Evolutionary conservation across 2,329 filamentous ascomycete genomes (phyloP).

Genomic region (Aspergillus sp.): DNA sequence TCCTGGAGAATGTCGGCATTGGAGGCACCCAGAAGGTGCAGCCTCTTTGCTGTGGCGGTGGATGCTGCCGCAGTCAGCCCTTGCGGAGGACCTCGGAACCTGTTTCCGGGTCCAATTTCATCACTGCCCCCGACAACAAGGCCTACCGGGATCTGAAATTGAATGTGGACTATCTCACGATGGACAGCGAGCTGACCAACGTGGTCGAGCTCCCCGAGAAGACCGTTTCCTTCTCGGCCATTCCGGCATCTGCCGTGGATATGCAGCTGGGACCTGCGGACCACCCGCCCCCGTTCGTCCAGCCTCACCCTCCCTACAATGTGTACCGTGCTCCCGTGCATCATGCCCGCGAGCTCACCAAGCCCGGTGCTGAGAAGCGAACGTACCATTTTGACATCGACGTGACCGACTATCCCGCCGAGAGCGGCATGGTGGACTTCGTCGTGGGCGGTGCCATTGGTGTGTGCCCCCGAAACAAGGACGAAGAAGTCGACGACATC

Average conservation of each 20-base stretch:
- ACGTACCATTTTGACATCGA: slow-evolving; percentile 98
- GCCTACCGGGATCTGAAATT: slow-evolving; percentile 79
- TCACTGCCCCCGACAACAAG: slow-evolving; percentile 71
- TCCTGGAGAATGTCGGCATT: slow-evolving; percentile 55
- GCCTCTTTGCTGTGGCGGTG: slow-evolving; percentile 64
- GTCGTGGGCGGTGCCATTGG: slow-evolving; percentile 95
- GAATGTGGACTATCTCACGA: slow-evolving; percentile 70
- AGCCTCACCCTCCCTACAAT: slow-evolving; percentile 89
- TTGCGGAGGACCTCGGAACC: slow-evolving; percentile 46
- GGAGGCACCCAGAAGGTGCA: slow-evolving; percentile 60
- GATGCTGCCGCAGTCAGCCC: slow-evolving; percentile 61
- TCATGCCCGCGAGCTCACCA: slow-evolving; percentile 81
- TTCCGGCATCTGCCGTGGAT: slow-evolving; percentile 35
- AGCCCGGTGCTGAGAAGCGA: slow-evolving; percentile 85
- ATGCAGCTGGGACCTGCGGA: slow-evolving; percentile 39
- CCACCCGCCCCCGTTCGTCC: slow-evolving; percentile 84
- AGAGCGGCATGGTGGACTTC: slow-evolving; percentile 80
- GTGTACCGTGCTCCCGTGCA: slow-evolving; percentile 89
- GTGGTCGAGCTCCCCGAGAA: slow-evolving; percentile 71
- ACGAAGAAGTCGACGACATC: slow-evolving; percentile 74
- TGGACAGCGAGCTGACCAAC: slow-evolving; percentile 68
- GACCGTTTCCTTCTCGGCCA: slow-evolving; percentile 63
- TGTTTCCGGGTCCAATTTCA: slow-evolving; percentile 45
- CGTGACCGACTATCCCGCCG: slow-evolving; percentile 87
- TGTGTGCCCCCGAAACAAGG: slow-evolving; percentile 83